Conservation (phyloP, 169 alveolate species). For the Plasmodium coatneyi region DNA sequence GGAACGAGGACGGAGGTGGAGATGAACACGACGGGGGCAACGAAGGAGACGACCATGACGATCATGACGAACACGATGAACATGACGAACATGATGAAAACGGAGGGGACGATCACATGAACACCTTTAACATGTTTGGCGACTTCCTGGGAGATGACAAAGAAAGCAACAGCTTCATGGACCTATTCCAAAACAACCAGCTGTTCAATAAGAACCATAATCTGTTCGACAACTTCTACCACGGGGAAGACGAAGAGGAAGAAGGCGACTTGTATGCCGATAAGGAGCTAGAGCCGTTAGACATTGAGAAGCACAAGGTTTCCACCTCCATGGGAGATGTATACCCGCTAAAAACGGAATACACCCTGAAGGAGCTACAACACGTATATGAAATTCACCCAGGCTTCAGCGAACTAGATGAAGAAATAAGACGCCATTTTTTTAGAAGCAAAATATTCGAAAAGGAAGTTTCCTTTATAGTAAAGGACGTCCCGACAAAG, state of each 20-base stretch:
- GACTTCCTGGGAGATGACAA: conserved; percentile 41
- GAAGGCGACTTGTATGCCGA: neutral
- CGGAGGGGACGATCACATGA: conserved; percentile 2
- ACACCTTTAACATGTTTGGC: conserved; percentile 40
- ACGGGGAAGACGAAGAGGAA: conserved; percentile 38
- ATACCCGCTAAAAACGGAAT: conserved; percentile 50
- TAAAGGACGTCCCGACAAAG: conserved; percentile 44
- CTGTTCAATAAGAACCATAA: conserved; percentile 23
- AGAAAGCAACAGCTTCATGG: conserved; percentile 34
- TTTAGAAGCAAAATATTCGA: conserved; percentile 12
- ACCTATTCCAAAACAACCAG: conserved; percentile 38
- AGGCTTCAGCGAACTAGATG: conserved; percentile 23
- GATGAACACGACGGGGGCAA: neutral
- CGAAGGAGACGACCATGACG: neutral
- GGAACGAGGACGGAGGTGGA: neutral
- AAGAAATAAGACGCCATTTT: conserved; percentile 30
- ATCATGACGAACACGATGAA: neutral
- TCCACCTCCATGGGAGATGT: conserved; percentile 18
- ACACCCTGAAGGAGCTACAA: conserved; percentile 24
- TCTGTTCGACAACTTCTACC: conserved; percentile 38
- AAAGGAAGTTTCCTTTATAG: conserved; percentile 24
- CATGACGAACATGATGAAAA: neutral
- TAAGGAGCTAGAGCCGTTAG: conserved; percentile 15
- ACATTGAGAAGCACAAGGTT: conserved; percentile 42
- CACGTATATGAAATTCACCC: conserved; percentile 44